A percentile compares a stretch with the other conserved stretches of the same genome.
phyloP scores from a whole-genome alignment of 768 basidiomycete species.

The Tulasnella sp. region DNA sequence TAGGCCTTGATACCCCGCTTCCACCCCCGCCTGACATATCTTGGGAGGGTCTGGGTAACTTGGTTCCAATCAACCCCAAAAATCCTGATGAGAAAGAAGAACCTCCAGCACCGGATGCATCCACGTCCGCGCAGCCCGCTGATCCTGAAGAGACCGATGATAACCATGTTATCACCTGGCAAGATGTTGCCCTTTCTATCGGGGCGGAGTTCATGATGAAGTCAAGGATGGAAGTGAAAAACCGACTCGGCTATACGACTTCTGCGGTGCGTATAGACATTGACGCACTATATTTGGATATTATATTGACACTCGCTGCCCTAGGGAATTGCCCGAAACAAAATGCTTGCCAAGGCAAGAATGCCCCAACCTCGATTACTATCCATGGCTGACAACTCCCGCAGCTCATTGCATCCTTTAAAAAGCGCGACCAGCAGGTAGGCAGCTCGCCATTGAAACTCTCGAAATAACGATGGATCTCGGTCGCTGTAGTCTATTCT shows the following conservation, averaged over 20 bases:
- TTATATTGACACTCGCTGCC: not conserved
- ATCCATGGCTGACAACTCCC: not conserved
- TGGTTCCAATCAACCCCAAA: conserved; percentile 47
- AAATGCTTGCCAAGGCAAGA: conserved; percentile 86
- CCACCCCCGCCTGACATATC: conserved; percentile 57
- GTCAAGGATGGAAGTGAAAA: conserved; percentile 61
- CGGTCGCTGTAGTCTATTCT: conserved; percentile 50
- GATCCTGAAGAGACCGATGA: conserved; percentile 23
- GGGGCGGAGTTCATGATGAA: conserved; percentile 83
- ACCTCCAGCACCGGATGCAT: not conserved
- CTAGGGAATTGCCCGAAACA: conserved; percentile 87
- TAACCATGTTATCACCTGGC: conserved; percentile 58
- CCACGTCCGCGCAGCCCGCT: not conserved
- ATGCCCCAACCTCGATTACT: not conserved
- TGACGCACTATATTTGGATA: not conserved
- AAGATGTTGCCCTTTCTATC: conserved; percentile 84
- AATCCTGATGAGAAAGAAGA: not conserved
- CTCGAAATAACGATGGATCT: conserved; percentile 44
- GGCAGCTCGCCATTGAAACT: conserved; percentile 13
- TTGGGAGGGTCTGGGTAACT: conserved; percentile 58
- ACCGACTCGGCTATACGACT: conserved; percentile 83
- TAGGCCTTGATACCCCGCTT: conserved; percentile 70
- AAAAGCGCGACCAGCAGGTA: conserved; percentile 86
- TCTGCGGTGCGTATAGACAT: conserved; percentile 62
- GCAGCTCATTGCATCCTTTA: conserved; percentile 83